These are phyloP conservation scores for Aspergillus piperis DNA, from an alignment of 2,329 filamentous ascomycete genomes.

Conservation along the genomic window DNA sequence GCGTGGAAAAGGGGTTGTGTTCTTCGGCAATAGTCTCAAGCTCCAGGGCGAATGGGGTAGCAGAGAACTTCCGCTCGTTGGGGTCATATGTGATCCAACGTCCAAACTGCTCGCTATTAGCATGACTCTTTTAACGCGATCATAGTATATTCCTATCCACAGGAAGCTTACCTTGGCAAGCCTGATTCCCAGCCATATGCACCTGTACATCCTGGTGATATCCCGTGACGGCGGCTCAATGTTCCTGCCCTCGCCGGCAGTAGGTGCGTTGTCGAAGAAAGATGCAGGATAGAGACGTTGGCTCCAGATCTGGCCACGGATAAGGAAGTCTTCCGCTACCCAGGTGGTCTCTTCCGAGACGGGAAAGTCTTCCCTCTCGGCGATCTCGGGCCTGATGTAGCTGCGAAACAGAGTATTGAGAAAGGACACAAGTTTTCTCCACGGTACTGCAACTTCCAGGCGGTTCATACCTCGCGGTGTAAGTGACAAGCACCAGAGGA, in stretches of 20 bases:
- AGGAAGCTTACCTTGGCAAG: constrained; percentile 45
- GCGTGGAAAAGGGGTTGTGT: constrained; percentile 15
- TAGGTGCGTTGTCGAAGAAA: constrained; percentile 53
- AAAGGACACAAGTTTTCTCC: constrained; percentile 52
- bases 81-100: constrained; percentile 45
- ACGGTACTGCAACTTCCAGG: constrained; percentile 51
- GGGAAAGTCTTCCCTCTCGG: constrained; percentile 47
- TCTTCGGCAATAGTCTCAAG: constrained; percentile 22
- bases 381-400: constrained; percentile 36
- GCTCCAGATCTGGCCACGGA: constrained; percentile 59
- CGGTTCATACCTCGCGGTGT: constrained; percentile 40
- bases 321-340: constrained; percentile 60
- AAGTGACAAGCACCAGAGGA: constrained; percentile 49
- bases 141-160: background rate
- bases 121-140: background rate
- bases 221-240: constrained; percentile 54
- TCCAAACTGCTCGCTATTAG: constrained; percentile 31
- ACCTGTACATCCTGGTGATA: constrained; percentile 52
- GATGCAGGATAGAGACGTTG: constrained; percentile 49
- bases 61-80: constrained; percentile 31
- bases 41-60: constrained; percentile 33
- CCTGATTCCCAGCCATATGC: constrained; percentile 52
- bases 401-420: constrained; percentile 55
- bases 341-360: constrained; percentile 46
- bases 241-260: constrained; percentile 58